These are phyloP conservation scores for Pyrenula massariospora DNA, from an alignment of 495 filamentous ascomycete genomes.

Conservation along the genomic window DNA sequence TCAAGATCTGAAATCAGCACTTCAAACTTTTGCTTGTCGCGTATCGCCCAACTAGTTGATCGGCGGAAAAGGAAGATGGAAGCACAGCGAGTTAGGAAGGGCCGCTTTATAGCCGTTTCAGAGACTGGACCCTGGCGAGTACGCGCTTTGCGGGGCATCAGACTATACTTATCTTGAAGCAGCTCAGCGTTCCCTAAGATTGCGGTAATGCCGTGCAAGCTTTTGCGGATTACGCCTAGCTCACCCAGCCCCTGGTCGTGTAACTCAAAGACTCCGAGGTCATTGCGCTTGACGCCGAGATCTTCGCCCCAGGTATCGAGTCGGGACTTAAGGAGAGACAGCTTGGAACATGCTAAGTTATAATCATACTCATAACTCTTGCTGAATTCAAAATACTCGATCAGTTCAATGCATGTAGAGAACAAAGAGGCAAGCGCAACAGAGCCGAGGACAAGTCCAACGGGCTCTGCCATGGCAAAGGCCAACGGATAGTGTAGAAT, in stretches of 20 bases:
- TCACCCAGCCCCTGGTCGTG: background rate
- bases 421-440: background rate
- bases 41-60: background rate
- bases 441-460: background rate
- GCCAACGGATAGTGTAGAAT: background rate
- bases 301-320: background rate
- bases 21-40: background rate
- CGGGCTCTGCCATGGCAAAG: background rate
- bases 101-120: too few species aligned
- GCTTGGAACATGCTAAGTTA: background rate
- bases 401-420: background rate
- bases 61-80: background rate
- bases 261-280: background rate
- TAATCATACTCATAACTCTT: background rate
- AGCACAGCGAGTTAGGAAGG: background rate
- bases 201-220: background rate
- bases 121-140: background rate
- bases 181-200: background rate
- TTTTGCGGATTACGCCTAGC: background rate
- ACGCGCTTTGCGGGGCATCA: background rate
- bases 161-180: background rate
- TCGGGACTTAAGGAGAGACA: background rate
- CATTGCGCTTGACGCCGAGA: background rate
- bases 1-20: background rate
- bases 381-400: background rate